Conservation (phyloP, 371 early-diverging fungal genomes). For the Apophysomyces trapeziformis region DNA sequence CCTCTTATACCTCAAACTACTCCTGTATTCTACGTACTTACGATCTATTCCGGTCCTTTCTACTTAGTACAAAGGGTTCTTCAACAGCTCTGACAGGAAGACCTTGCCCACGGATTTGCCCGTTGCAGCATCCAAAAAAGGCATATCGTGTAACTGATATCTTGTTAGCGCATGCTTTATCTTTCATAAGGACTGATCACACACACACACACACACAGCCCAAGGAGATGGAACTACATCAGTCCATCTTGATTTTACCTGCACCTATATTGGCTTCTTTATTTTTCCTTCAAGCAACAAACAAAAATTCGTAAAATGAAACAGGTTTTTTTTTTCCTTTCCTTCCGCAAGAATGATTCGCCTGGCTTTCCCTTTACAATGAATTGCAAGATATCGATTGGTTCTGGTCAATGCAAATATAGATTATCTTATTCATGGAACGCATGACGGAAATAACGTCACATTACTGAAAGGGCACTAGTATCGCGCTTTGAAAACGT, state of each 20-base stretch:
- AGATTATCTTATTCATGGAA: too few species aligned
- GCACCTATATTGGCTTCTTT: not conserved
- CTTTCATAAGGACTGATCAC: conserved; percentile 8
- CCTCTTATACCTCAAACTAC: not conserved
- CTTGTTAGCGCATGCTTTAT: not conserved
- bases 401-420: too few species aligned
- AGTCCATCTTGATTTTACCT: not conserved
- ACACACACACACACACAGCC: not conserved
- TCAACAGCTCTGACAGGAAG: not conserved
- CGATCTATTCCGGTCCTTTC: not conserved
- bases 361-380: too few species aligned
- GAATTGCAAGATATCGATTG: too few species aligned
- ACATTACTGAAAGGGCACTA: too few species aligned
- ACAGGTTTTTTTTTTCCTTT: too few species aligned
- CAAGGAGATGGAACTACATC: not conserved
- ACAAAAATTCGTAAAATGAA: too few species aligned
- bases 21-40: not conserved
- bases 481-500: too few species aligned
- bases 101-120: not conserved
- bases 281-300: too few species aligned
- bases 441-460: too few species aligned
- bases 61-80: not conserved
- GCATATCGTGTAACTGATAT: conserved; percentile 6
- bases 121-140: conserved; percentile 1
- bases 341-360: too few species aligned